Percentiles rank a stretch among this genome's conserved stretches.
These are phyloP conservation scores for Ophiostoma populinum DNA, from an alignment of 2,329 filamentous ascomycete species.

Conservation along the genomic window DNA sequence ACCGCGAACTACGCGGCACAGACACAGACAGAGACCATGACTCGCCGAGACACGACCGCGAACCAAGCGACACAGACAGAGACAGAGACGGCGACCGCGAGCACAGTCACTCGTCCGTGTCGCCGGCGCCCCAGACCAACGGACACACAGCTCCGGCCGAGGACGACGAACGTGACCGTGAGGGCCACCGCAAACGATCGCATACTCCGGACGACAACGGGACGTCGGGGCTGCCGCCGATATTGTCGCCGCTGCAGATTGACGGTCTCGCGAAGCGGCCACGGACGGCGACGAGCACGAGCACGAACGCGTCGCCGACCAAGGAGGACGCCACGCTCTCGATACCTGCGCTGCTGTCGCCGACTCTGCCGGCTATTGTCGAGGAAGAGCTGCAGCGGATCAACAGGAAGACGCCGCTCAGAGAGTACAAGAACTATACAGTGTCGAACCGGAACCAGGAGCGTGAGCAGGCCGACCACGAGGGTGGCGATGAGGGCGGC, in stretches of 20 bases:
- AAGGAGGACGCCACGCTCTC: constrained; percentile 21
- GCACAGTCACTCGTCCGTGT: constrained; percentile 3
- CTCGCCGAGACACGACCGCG: neutral
- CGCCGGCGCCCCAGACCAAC: constrained; percentile 1
- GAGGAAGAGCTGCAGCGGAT: constrained; percentile 27
- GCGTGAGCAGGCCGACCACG: neutral
- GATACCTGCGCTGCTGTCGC: constrained; percentile 35
- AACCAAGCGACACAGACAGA: neutral
- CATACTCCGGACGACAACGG: constrained; percentile 22
- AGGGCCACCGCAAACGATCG: constrained; percentile 3
- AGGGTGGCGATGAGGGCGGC: too few species aligned
- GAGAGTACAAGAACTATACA: constrained; percentile 5
- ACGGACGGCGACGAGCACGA: constrained; percentile 10
- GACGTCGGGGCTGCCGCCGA: constrained; percentile 27
- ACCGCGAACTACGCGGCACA: neutral
- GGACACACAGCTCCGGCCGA: constrained; percentile 1
- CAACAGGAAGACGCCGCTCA: constrained; percentile 18
- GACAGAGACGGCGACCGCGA: neutral
- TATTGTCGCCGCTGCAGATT: constrained; percentile 35
- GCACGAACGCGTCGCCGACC: constrained; percentile 16
- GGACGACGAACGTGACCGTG: neutral
- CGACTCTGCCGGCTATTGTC: constrained; percentile 34
- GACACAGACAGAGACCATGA: neutral
- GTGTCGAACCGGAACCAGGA: neutral
- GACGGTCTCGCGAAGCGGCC: constrained; percentile 11